Conservation (phyloP, 371 early-diverging fungal species). For the Syncephalastrum contaminatum region DNA sequence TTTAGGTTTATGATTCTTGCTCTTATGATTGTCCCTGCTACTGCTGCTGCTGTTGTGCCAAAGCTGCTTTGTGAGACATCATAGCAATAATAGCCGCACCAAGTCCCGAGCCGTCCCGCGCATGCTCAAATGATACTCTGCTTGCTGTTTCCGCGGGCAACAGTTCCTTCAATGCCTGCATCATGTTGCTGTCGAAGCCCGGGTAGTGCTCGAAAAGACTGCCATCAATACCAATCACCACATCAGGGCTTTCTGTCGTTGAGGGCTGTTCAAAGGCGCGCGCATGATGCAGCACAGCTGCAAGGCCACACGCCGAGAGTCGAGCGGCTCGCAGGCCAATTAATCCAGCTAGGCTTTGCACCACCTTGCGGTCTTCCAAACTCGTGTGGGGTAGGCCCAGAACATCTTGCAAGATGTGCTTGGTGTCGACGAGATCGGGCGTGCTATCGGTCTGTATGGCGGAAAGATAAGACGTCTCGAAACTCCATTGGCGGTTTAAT, state of each 20-base stretch:
- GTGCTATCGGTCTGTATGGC: conserved; percentile 81
- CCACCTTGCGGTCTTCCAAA: conserved; percentile 75
- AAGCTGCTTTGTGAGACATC: conserved; percentile 43
- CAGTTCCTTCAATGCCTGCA: conserved; percentile 72
- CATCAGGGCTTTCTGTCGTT: no score
- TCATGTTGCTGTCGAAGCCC: conserved; percentile 73
- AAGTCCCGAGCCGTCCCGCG: conserved; percentile 71
- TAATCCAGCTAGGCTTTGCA: conserved; percentile 75
- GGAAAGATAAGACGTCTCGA: conserved; percentile 90
- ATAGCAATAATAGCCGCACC: conserved; percentile 83
- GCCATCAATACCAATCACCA: conserved; percentile 72
- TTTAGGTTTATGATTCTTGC: no score
- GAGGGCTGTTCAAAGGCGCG: conserved; percentile 58
- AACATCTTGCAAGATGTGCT: conserved; percentile 75
- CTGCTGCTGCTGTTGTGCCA: neutral
- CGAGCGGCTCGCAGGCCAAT: conserved; percentile 89
- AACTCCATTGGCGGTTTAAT: conserved; percentile 70
- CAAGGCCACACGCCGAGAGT: conserved; percentile 81
- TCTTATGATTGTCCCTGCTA: no score
- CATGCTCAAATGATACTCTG: conserved; percentile 15
- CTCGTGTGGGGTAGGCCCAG: conserved; percentile 69
- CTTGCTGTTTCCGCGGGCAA: conserved; percentile 60
- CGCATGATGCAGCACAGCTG: conserved; percentile 75
- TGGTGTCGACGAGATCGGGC: conserved; percentile 63
- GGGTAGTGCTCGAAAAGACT: conserved; percentile 84